Evolutionary conservation across 2,329 filamentous ascomycete species (phyloP).

Genomic region (Colletotrichum sp.): DNA sequence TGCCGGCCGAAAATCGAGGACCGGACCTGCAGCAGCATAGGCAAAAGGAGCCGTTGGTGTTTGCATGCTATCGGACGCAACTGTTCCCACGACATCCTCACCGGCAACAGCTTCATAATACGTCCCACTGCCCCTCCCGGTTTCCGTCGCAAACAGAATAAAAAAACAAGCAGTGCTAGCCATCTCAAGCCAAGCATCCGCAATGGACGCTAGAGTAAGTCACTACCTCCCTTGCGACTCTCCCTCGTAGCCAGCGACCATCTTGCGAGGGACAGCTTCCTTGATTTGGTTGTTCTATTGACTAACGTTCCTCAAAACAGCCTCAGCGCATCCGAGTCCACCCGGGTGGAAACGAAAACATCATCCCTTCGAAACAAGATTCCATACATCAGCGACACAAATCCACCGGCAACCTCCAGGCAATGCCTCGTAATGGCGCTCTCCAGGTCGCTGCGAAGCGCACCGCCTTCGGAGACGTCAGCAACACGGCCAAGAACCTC

Average conservation of each 20-base stretch:
- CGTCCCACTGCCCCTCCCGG: neutral
- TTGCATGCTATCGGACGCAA: constrained; percentile 16
- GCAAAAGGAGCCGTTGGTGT: neutral
- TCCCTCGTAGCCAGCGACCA: neutral
- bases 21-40: neutral
- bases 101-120: constrained; percentile 9
- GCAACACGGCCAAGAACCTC: constrained; percentile 63
- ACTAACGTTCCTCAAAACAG: constrained; percentile 28
- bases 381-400: constrained; percentile 82
- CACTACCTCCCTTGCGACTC: neutral
- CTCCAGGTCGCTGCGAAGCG: constrained; percentile 75
- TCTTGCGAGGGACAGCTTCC: neutral
- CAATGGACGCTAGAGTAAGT: constrained; percentile 26
- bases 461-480: constrained; percentile 82
- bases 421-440: constrained; percentile 54
- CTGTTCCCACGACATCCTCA: constrained; percentile 11
- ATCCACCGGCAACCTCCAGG: constrained; percentile 69
- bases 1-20: neutral
- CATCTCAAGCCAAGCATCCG: constrained; percentile 5
- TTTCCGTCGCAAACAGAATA: neutral
- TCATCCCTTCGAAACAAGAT: constrained; percentile 58
- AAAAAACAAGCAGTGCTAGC: constrained; percentile 7
- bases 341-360: constrained; percentile 73
- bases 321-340: constrained; percentile 49
- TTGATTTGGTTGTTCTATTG: neutral